Percentiles rank a stretch among this genome's conserved stretches.
phyloP scores from a whole-genome alignment of 306 rosid genomes.

The Prinsepia uniflora region DNA sequence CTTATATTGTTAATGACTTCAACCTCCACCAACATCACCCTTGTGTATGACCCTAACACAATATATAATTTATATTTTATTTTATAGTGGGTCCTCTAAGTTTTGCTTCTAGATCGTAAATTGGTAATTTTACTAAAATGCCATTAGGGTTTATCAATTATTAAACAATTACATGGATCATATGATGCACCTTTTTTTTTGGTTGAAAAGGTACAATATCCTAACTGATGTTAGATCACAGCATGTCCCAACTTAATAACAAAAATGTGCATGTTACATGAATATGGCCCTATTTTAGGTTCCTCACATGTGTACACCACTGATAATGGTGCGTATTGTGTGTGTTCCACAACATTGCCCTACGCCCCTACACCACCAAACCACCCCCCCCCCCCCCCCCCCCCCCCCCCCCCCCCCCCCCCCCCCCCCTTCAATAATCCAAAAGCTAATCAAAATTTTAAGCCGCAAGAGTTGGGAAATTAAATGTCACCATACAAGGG shows the following conservation, averaged over 20 bases:
- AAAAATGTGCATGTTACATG: conserved; percentile 24
- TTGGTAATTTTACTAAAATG: conserved; percentile 15
- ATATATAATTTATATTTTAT: not conserved
- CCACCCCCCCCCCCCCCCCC: no score
- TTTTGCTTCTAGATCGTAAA: conserved; percentile 9
- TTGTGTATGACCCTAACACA: conserved; percentile 19
- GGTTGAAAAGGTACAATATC: conserved; percentile 20
- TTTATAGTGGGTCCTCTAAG: not conserved
- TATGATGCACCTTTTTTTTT: conserved; percentile 14
- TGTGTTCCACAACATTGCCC: conserved; percentile 1
- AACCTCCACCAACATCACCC: conserved; percentile 42
- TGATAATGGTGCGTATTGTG: conserved; percentile 3
- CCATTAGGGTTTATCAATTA: conserved; percentile 9
- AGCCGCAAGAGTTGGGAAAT: not conserved
- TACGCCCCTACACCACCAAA: not conserved
- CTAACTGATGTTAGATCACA: conserved; percentile 19
- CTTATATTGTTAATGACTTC: conserved; percentile 29
- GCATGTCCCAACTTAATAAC: conserved; percentile 26
- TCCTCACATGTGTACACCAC: conserved; percentile 10
- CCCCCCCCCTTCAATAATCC: not conserved
- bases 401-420: no score
- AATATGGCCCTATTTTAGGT: conserved; percentile 4
- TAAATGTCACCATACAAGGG: not conserved
- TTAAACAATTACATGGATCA: conserved; percentile 7
- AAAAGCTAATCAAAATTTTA: not conserved